phyloP scores from a whole-genome alignment of 805 yeast genomes.

The Ogataea angusta region DNA sequence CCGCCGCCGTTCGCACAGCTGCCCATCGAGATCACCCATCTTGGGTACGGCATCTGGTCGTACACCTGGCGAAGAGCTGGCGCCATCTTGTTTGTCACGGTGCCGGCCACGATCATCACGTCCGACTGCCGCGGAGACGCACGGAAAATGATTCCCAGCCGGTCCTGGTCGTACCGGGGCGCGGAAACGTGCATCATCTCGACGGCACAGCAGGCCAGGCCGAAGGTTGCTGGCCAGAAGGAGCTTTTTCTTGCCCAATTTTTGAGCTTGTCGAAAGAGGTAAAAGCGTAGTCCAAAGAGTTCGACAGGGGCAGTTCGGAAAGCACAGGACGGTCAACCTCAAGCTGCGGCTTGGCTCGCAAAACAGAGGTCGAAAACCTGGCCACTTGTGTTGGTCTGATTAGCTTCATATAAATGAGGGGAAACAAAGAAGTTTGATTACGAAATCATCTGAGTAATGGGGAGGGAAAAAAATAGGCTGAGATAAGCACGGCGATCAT shows the following conservation, averaged over 20 bases:
- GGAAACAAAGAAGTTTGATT: constrained; percentile 1
- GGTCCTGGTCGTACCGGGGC: constrained; percentile 88
- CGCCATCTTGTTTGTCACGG: constrained; percentile 89
- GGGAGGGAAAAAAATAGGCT: not conserved
- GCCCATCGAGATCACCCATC: constrained; percentile 94
- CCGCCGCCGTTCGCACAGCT: constrained; percentile 95
- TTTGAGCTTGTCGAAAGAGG: constrained; percentile 76
- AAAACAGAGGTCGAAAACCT: constrained; percentile 6
- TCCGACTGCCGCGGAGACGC: constrained; percentile 92
- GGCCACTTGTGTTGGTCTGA: constrained; percentile 1
- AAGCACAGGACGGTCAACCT: constrained; percentile 69
- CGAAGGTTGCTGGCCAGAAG: constrained; percentile 92
- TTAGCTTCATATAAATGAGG: constrained; percentile 4
- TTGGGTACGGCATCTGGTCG: constrained; percentile 92
- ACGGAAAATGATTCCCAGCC: constrained; percentile 89
- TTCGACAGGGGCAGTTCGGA: constrained; percentile 57
- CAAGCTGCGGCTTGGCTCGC: constrained; percentile 32
- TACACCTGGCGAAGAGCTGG: constrained; percentile 90
- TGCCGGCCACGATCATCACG: constrained; percentile 90
- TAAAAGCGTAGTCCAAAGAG: constrained; percentile 75
- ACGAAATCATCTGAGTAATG: not conserved
- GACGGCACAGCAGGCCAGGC: constrained; percentile 90
- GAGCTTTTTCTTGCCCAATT: constrained; percentile 92
- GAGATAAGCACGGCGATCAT: not conserved
- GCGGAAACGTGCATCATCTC: constrained; percentile 95